Evolutionary conservation across 23 red algal species (phyloP).

Genomic region (Rhodosorus marinus): DNA sequence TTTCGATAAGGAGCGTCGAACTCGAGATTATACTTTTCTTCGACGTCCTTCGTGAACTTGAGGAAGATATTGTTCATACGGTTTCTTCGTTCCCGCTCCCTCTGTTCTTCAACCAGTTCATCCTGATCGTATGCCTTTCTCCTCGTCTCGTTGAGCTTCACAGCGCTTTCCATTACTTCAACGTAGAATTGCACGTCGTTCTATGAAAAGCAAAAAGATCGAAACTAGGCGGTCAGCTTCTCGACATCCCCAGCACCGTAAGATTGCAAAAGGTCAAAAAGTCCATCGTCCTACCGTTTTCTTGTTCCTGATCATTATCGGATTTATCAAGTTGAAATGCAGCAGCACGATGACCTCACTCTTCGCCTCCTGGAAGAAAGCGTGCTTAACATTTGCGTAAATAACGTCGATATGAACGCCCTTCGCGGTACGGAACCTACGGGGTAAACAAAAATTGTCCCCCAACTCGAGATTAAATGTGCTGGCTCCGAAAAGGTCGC

Average conservation of each 20-base stretch:
- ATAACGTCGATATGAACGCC: conserved; percentile 58
- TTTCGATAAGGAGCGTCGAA: conserved; percentile 96
- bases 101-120: conserved; percentile 89
- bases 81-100: conserved; percentile 78
- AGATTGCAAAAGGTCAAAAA: too few relatives aligned
- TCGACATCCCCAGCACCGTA: too few relatives aligned
- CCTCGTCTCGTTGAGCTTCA: conserved; percentile 67
- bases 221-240: too few relatives aligned
- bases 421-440: conserved; percentile 23
- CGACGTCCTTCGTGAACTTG: conserved; percentile 81
- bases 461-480: too few relatives aligned
- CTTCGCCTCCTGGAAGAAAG: conserved; percentile 92
- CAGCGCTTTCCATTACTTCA: conserved; percentile 90
- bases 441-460: too few relatives aligned
- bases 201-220: too few relatives aligned
- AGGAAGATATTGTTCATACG: conserved; percentile 72
- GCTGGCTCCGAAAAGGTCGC: too few relatives aligned
- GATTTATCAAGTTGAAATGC: conserved; percentile 79
- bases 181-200: conserved; percentile 95
- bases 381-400: conserved; percentile 84
- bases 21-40: conserved; percentile 54
- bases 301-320: conserved; percentile 73
- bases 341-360: conserved; percentile 78
- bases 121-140: conserved; percentile 80
- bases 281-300: conserved; percentile 92